Percentiles rank a stretch among this genome's conserved stretches.
Evolutionary conservation across 176 grass and related monocot species (phyloP).

Genomic region (Phragmites australis): DNA sequence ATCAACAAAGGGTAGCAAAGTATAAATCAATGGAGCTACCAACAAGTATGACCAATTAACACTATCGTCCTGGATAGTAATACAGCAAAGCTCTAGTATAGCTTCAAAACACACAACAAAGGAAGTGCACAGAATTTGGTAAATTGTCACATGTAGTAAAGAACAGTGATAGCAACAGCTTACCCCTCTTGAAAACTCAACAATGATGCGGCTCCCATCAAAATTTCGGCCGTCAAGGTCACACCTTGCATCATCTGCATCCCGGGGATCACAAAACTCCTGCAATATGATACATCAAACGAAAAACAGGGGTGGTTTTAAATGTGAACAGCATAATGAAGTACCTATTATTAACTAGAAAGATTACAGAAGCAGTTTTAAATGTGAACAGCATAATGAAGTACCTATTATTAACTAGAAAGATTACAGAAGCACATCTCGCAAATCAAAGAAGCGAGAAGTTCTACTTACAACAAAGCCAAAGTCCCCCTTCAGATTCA

Average conservation of each 20-base stretch:
- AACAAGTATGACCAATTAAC: background rate
- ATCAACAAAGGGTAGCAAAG: background rate
- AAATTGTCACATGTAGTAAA: slow-evolving; percentile 2
- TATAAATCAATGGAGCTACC: background rate
- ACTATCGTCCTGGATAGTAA: background rate
- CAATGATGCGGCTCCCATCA: slow-evolving; percentile 71
- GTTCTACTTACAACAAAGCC: slow-evolving; percentile 82
- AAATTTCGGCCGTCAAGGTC: slow-evolving; percentile 69
- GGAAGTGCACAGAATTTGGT: background rate
- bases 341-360: background rate
- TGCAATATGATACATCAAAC: slow-evolving; percentile 35
- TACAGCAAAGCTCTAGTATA: slow-evolving; percentile 4
- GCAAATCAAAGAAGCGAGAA: background rate
- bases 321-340: slow-evolving; percentile 27
- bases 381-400: slow-evolving; percentile 27
- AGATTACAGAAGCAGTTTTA: background rate
- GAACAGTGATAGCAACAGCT: slow-evolving; percentile 3
- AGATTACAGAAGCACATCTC: background rate
- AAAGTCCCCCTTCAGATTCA: slow-evolving; percentile 85
- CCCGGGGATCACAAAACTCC: slow-evolving; percentile 82
- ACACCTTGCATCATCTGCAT: slow-evolving; percentile 89
- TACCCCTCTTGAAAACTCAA: slow-evolving; percentile 92
- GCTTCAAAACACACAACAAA: background rate
- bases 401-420: background rate
- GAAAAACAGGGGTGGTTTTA: slow-evolving; percentile 18